Evolutionary conservation across 495 filamentous ascomycete genomes (phyloP).

Genomic region (Talaromyces wortmannii): DNA sequence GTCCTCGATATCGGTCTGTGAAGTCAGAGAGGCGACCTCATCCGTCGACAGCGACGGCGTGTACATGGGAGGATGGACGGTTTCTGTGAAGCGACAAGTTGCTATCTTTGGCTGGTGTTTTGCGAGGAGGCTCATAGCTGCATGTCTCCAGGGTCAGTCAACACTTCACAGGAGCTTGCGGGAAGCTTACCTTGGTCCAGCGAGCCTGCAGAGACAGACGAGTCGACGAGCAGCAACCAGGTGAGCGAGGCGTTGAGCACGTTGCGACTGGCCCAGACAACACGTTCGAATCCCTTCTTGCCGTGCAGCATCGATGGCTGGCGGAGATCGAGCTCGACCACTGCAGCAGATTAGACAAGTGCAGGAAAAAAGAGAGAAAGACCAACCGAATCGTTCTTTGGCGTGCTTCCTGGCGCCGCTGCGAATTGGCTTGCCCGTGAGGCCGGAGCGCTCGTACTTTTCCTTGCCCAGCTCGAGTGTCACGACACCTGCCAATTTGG

Average conservation of each 20-base stretch:
- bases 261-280: constrained; percentile 80
- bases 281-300: constrained; percentile 83
- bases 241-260: constrained; percentile 62
- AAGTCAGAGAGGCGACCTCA: constrained; percentile 25
- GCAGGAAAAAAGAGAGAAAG: constrained; percentile 9
- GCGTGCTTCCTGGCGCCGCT: constrained; percentile 52
- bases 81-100: constrained; percentile 18
- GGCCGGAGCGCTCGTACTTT: constrained; percentile 75
- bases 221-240: constrained; percentile 77
- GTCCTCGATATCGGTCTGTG: constrained; percentile 46
- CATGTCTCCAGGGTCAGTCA: background rate
- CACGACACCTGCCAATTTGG: constrained; percentile 50
- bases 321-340: constrained; percentile 75
- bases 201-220: constrained; percentile 7
- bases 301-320: constrained; percentile 79
- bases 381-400: constrained; percentile 45
- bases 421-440: constrained; percentile 66
- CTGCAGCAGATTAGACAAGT: constrained; percentile 16
- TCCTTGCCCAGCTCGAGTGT: constrained; percentile 76
- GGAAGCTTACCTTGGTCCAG: constrained; percentile 18
- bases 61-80: constrained; percentile 23
- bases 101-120: constrained; percentile 47
- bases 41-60: constrained; percentile 44
- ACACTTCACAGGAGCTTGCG: background rate
- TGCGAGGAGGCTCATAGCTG: constrained; percentile 27